These are phyloP conservation scores for Suillus sp. DNA, from an alignment of 768 basidiomycete genomes.

Conservation along the genomic window DNA sequence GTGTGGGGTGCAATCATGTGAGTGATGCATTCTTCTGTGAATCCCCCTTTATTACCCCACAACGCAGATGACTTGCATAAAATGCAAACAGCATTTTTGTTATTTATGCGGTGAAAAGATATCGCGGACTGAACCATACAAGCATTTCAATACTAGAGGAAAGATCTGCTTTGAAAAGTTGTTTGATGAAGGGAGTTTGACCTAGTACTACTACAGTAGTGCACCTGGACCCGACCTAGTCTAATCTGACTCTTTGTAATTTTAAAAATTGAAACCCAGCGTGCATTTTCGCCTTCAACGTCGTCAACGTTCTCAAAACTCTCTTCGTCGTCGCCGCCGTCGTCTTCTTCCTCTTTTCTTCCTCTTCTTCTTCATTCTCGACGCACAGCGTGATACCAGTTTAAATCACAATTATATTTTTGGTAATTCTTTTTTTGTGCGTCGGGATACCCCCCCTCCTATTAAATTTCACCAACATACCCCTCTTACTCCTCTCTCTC, in stretches of 20 bases:
- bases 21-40: slow-evolving; percentile 28
- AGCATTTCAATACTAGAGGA: slow-evolving; percentile 63
- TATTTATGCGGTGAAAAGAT: slow-evolving; percentile 72
- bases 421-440: slow-evolving; percentile 15
- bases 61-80: slow-evolving; percentile 73
- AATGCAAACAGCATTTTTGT: slow-evolving; percentile 79
- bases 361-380: neutral
- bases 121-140: slow-evolving; percentile 54
- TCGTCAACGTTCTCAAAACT: neutral
- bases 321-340: neutral
- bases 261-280: slow-evolving; percentile 10
- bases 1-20: slow-evolving; percentile 87
- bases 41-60: slow-evolving; percentile 11
- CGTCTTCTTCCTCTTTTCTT: neutral
- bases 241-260: slow-evolving; percentile 1
- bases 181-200: slow-evolving; percentile 47
- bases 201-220: too few species aligned
- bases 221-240: too few species aligned
- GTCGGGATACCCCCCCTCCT: slow-evolving; percentile 11
- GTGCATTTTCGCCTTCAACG: slow-evolving; percentile 2
- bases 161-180: slow-evolving; percentile 61
- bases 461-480: slow-evolving; percentile 11
- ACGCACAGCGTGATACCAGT: slow-evolving; percentile 7
- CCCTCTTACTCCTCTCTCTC: slow-evolving; percentile 13
- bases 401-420: slow-evolving; percentile 6